phyloP scores from a whole-genome alignment of 179 eudicot genomes.

The Silene vulgaris region DNA sequence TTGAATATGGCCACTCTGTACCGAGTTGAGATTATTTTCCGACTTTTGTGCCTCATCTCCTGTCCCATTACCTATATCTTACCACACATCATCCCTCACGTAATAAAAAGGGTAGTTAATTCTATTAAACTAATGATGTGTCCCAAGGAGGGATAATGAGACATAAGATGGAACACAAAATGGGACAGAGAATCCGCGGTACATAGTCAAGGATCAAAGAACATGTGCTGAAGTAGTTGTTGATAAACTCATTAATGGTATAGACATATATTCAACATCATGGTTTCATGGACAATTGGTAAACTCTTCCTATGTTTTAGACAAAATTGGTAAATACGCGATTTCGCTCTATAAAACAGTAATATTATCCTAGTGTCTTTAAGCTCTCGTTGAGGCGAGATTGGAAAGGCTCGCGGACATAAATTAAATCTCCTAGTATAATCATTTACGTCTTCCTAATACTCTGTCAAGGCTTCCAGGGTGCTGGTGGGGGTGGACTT shows the following conservation, averaged over 20 bases:
- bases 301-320: neutral
- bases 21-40: no score
- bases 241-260: neutral
- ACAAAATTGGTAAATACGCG: slow-evolving; percentile 2
- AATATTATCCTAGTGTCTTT: neutral
- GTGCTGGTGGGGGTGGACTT: slow-evolving; percentile 78
- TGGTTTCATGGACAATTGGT: neutral
- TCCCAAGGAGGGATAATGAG: no score
- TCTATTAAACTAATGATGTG: no score
- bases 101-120: no score
- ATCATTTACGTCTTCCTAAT: neutral
- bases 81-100: no score
- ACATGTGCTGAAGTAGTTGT: neutral
- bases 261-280: neutral
- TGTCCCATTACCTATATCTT: no score
- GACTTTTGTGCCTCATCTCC: no score
- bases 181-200: no score
- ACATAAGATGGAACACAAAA: no score
- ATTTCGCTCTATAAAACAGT: neutral
- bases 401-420: no score
- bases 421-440: neutral
- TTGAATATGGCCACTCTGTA: no score
- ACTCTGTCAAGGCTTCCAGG: slow-evolving; percentile 61
- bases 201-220: neutral
- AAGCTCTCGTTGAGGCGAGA: neutral